These are phyloP conservation scores for Ogataea degrootiae DNA, from an alignment of 805 yeast genomes.

Conservation along the genomic window DNA sequence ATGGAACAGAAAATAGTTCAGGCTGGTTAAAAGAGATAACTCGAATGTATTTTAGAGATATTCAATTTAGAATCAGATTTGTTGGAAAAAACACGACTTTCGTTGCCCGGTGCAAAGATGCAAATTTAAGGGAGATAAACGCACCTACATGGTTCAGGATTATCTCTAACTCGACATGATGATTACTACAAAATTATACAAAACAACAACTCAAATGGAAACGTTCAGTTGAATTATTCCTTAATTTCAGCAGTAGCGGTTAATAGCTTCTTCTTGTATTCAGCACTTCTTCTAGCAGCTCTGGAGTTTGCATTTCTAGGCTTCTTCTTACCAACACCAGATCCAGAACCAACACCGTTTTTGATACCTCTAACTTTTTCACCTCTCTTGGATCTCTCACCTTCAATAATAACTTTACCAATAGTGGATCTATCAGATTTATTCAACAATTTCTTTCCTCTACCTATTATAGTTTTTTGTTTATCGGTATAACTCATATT, in stretches of 20 bases:
- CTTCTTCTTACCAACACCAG: constrained; percentile 41
- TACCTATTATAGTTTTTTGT: constrained; percentile 73
- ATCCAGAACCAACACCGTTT: constrained; percentile 39
- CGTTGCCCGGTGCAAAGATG: too few species aligned
- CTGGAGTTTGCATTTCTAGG: constrained; percentile 53
- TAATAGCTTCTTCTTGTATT: constrained; percentile 17
- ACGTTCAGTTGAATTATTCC: too few species aligned
- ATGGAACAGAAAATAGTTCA: too few species aligned
- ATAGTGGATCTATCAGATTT: constrained; percentile 73
- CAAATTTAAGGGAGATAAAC: too few species aligned
- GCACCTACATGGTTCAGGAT: too few species aligned
- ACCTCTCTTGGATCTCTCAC: constrained; percentile 73
- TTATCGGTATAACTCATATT: constrained; percentile 37
- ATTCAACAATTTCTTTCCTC: constrained; percentile 72
- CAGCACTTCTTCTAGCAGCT: constrained; percentile 45
- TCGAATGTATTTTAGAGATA: too few species aligned
- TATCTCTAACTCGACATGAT: too few species aligned
- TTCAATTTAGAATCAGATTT: too few species aligned
- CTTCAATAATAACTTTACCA: constrained; percentile 62
- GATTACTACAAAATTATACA: neutral
- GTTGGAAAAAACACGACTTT: too few species aligned
- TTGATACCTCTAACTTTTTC: constrained; percentile 55
- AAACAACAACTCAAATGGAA: too few species aligned
- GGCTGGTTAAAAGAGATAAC: too few species aligned
- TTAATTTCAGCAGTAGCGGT: neutral